Percentiles rank a stretch among this genome's conserved stretches.
phyloP scores from a whole-genome alignment of 108 stramenopile species.

The Cyclotella choctawhatcheeana region DNA sequence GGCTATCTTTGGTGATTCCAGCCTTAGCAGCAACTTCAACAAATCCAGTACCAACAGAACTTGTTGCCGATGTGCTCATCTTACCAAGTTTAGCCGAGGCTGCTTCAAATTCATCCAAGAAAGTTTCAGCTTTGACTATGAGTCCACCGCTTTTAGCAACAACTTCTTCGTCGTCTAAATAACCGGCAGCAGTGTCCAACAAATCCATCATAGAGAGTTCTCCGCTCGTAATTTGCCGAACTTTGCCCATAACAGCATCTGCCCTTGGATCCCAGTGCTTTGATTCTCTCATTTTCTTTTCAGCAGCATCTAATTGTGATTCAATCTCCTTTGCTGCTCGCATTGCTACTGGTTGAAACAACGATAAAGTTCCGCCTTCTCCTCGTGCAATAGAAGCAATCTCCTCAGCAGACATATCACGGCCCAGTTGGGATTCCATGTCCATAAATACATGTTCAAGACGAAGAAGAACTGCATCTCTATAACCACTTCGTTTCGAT shows the following conservation, averaged over 20 bases:
- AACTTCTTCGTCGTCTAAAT: slow-evolving; percentile 82
- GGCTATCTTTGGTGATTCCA: slow-evolving; percentile 74
- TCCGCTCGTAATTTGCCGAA: slow-evolving; percentile 81
- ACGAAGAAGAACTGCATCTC: slow-evolving; percentile 75
- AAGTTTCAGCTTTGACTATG: slow-evolving; percentile 70
- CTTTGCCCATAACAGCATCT: slow-evolving; percentile 67
- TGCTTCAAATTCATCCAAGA: slow-evolving; percentile 88
- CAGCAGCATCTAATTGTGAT: slow-evolving; percentile 77
- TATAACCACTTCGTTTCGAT: slow-evolving; percentile 64
- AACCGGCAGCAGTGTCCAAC: slow-evolving; percentile 77
- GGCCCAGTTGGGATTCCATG: slow-evolving; percentile 73
- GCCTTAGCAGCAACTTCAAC: slow-evolving; percentile 81
- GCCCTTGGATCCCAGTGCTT: slow-evolving; percentile 43
- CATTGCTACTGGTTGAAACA: slow-evolving; percentile 88
- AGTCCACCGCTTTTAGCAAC: slow-evolving; percentile 79
- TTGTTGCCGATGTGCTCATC: neutral
- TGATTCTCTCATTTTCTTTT: slow-evolving; percentile 61
- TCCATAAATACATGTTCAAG: slow-evolving; percentile 79
- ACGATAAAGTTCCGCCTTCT: slow-evolving; percentile 78
- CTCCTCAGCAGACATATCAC: slow-evolving; percentile 70
- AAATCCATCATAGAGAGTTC: slow-evolving; percentile 67
- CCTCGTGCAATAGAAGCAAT: slow-evolving; percentile 80
- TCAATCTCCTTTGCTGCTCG: slow-evolving; percentile 85
- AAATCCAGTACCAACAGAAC: slow-evolving; percentile 26
- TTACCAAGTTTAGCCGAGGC: slow-evolving; percentile 71